Conservation (phyloP, 495 filamentous ascomycete species). For the Daldinia vernicosa region DNA sequence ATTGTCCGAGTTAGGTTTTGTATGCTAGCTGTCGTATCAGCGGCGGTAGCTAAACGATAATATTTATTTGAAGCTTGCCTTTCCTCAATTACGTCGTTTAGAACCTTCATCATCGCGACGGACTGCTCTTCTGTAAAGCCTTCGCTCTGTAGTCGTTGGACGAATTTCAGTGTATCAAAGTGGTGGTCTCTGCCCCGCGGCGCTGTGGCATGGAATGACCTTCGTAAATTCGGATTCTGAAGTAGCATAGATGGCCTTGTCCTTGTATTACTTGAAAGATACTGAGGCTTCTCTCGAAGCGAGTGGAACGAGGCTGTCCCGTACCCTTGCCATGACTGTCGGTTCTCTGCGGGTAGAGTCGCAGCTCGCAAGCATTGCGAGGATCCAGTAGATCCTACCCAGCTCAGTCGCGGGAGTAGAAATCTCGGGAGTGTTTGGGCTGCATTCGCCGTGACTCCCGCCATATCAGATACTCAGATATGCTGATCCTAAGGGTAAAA, state of each 20-base stretch:
- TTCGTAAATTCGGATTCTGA: constrained; percentile 43
- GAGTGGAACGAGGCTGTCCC: constrained; percentile 36
- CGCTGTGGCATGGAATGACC: constrained; percentile 76
- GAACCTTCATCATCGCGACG: constrained; percentile 95
- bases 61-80: constrained; percentile 57
- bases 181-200: constrained; percentile 79
- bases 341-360: constrained; percentile 35
- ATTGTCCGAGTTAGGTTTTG: constrained; percentile 98
- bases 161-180: constrained; percentile 98
- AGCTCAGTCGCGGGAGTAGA: constrained; percentile 64
- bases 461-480: constrained; percentile 38
- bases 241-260: constrained; percentile 33
- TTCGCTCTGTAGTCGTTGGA: constrained; percentile 86
- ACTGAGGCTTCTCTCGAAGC: not conserved
- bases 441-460: constrained; percentile 40
- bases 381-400: constrained; percentile 49
- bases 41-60: constrained; percentile 8
- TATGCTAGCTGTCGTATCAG: constrained; percentile 63
- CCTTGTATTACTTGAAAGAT: not conserved
- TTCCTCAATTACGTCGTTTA: constrained; percentile 97
- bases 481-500: not conserved
- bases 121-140: constrained; percentile 96
- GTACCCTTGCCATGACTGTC: constrained; percentile 24
- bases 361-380: constrained; percentile 40
- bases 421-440: constrained; percentile 57